A percentile compares a stretch with the other conserved stretches of the same genome.
Conservation (phyloP, 2,329 filamentous ascomycete genomes). For the Arthrobotrys pseudoclavata region DNA sequence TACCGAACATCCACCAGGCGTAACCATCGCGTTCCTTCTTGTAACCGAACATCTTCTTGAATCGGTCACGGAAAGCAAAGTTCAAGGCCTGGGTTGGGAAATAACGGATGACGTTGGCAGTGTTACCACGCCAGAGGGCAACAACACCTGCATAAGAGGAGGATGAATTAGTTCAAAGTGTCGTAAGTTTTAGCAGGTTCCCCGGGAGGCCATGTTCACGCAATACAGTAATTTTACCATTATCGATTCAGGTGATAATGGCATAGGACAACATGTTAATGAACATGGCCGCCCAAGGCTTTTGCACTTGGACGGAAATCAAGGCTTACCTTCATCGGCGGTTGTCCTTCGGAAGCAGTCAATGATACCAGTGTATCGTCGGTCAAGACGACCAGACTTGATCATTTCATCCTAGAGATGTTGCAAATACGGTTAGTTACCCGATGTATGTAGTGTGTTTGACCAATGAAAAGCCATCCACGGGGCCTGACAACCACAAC, state of each 20-base stretch:
- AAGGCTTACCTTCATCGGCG: slow-evolving; percentile 80
- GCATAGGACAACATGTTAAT: background rate
- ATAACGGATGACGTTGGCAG: slow-evolving; percentile 99
- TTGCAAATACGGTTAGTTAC: slow-evolving; percentile 59
- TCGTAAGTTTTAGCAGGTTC: slow-evolving; percentile 1
- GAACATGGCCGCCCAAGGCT: slow-evolving; percentile 1
- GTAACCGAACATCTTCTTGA: slow-evolving; percentile 99
- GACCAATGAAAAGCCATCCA: slow-evolving; percentile 45
- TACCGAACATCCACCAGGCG: slow-evolving; percentile 98
- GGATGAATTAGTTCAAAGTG: slow-evolving; percentile 2
- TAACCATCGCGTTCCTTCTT: slow-evolving; percentile 99
- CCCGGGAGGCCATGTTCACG: slow-evolving; percentile 1
- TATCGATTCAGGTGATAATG: background rate
- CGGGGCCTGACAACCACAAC: slow-evolving; percentile 22
- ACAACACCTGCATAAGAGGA: slow-evolving; percentile 70
- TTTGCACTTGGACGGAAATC: background rate
- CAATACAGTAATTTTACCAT: background rate
- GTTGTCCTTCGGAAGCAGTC: slow-evolving; percentile 97
- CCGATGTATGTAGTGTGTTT: slow-evolving; percentile 62
- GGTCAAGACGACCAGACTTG: slow-evolving; percentile 97
- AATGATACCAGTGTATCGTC: slow-evolving; percentile 91
- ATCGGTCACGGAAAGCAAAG: slow-evolving; percentile 99
- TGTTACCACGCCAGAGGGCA: slow-evolving; percentile 99
- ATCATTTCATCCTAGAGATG: slow-evolving; percentile 95
- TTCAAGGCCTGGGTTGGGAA: slow-evolving; percentile 99